Percentiles rank a stretch among this genome's conserved stretches.
These are phyloP conservation scores for Phytophthora cajani DNA, from an alignment of 352 stramenopile species.

Conservation along the genomic window DNA sequence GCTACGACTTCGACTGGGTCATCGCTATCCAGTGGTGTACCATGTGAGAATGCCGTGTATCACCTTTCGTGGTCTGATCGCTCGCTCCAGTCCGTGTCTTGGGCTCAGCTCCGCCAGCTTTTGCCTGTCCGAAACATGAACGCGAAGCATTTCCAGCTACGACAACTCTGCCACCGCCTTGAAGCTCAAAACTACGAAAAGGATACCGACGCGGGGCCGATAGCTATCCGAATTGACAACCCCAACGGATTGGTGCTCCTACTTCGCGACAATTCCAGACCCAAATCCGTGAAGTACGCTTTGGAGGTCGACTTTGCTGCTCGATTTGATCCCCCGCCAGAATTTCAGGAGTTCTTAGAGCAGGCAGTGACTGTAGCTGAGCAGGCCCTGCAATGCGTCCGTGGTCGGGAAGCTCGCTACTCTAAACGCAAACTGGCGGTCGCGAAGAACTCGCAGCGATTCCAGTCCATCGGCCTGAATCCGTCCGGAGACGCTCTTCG, in stretches of 20 bases:
- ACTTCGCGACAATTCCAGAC: constrained; percentile 35
- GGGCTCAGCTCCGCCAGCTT: constrained; percentile 58
- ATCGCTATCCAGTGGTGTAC: not conserved
- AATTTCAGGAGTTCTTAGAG: constrained; percentile 36
- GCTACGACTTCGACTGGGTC: not conserved
- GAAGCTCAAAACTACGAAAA: constrained; percentile 7
- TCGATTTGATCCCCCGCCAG: constrained; percentile 22
- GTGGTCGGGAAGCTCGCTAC: constrained; percentile 50
- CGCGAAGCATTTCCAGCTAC: constrained; percentile 69
- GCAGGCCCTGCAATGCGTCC: constrained; percentile 55
- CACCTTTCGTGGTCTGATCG: constrained; percentile 63
- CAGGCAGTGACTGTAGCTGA: constrained; percentile 46
- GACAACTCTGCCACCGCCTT: constrained; percentile 24
- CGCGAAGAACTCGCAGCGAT: constrained; percentile 17
- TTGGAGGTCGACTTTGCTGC: constrained; percentile 52
- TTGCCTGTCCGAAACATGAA: constrained; percentile 77
- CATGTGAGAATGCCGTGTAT: constrained; percentile 56
- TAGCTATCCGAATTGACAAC: constrained; percentile 26
- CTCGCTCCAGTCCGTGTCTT: constrained; percentile 52
- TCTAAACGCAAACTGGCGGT: constrained; percentile 33
- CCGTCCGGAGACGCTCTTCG: constrained; percentile 61
- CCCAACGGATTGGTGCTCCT: constrained; percentile 46
- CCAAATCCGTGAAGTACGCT: constrained; percentile 39
- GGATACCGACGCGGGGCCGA: too few species aligned
- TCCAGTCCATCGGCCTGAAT: constrained; percentile 54